Percentiles rank a stretch among this genome's conserved stretches.
These are phyloP conservation scores for Solanum tacnaense DNA, from an alignment of 257 asterid species.

Conservation along the genomic window DNA sequence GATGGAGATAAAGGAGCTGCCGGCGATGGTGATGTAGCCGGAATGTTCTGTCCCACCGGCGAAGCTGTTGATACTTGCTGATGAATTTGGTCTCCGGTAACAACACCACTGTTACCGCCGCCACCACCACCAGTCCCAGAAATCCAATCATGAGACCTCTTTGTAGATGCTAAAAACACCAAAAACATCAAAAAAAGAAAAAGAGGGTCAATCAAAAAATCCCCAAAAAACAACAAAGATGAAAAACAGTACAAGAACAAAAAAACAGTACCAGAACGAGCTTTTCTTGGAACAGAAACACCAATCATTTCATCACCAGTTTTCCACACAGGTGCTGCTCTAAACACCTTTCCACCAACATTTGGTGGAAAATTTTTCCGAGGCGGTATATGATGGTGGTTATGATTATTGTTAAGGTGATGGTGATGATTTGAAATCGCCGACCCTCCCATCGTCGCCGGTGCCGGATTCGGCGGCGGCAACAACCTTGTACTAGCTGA, in stretches of 20 bases:
- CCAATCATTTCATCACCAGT: conserved; percentile 91
- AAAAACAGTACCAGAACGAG: conserved; percentile 61
- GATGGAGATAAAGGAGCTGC: conserved; percentile 76
- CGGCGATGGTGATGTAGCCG: conserved; percentile 30
- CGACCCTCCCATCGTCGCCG: background rate
- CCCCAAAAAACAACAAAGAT: conserved; percentile 5
- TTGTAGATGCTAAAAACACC: conserved; percentile 45
- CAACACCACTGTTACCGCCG: conserved; percentile 25
- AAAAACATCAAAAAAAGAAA: background rate
- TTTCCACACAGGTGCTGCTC: conserved; percentile 74
- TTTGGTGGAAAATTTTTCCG: conserved; percentile 58
- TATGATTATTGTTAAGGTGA: conserved; percentile 24
- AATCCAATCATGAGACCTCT: conserved; percentile 90
- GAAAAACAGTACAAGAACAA: background rate
- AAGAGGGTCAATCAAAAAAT: background rate
- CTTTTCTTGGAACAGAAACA: conserved; percentile 89
- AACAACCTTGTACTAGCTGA: conserved; percentile 21
- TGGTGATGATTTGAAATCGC: conserved; percentile 36
- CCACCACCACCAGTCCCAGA: conserved; percentile 38
- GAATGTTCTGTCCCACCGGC: conserved; percentile 46
- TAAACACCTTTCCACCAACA: conserved; percentile 25
- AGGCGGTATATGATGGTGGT: conserved; percentile 41
- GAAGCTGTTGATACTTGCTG: conserved; percentile 40
- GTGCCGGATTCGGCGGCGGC: conserved; percentile 19
- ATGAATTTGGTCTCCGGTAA: conserved; percentile 41